These are phyloP conservation scores for Aspergillus hancockii DNA, from an alignment of 495 filamentous ascomycete species.

Conservation along the genomic window DNA sequence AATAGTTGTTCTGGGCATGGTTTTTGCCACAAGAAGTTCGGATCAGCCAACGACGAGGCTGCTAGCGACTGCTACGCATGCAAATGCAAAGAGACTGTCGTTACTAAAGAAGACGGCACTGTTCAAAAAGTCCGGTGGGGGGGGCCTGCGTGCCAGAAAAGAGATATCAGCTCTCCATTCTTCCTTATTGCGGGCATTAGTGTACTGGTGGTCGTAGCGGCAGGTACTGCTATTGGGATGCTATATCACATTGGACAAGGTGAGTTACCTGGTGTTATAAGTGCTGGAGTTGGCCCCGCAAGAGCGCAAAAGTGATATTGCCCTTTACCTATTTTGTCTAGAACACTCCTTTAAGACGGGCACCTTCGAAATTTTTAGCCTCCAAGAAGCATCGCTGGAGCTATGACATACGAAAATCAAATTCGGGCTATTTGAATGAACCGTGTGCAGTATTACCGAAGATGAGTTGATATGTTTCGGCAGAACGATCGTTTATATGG, in stretches of 20 bases:
- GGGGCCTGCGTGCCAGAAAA: constrained; percentile 86
- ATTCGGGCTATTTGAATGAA: too few species aligned
- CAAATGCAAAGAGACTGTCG: constrained; percentile 58
- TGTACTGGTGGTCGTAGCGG: constrained; percentile 59
- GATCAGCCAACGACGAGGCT: constrained; percentile 29
- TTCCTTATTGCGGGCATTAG: constrained; percentile 77
- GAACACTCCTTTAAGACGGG: background rate
- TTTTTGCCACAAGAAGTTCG: constrained; percentile 62
- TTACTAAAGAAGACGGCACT: constrained; percentile 48
- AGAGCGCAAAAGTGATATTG: constrained; percentile 40
- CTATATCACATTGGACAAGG: constrained; percentile 77
- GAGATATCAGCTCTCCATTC: constrained; percentile 83
- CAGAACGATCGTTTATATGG: background rate
- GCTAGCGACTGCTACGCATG: constrained; percentile 71
- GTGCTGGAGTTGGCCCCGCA: constrained; percentile 73
- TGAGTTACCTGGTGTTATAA: constrained; percentile 81
- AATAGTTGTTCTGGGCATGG: constrained; percentile 78
- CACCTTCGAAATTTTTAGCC: background rate
- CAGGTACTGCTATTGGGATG: constrained; percentile 69
- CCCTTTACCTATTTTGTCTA: background rate
- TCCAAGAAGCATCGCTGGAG: background rate
- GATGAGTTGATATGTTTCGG: too few species aligned
- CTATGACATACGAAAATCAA: background rate
- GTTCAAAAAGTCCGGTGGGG: constrained; percentile 67
- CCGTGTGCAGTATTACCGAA: too few species aligned